phyloP scores from a whole-genome alignment of 345 rosid species.

The Camelina sativa region DNA sequence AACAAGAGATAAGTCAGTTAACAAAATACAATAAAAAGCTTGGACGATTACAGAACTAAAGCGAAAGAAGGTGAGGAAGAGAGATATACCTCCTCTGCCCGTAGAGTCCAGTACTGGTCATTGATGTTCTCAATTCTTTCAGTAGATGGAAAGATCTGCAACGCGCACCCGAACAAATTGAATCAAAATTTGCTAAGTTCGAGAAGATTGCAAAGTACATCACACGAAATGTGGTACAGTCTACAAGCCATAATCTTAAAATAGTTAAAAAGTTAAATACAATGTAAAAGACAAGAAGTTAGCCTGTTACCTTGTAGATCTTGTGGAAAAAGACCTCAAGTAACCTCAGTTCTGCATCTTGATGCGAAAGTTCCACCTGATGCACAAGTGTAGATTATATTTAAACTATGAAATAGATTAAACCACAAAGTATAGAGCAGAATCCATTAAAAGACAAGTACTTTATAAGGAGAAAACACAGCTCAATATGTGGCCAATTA shows the following conservation, averaged over 20 bases:
- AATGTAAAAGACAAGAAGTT: conserved; percentile 20
- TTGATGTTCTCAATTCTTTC: conserved; percentile 96
- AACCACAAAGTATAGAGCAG: conserved; percentile 14
- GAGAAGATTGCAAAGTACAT: conserved; percentile 14
- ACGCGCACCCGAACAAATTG: conserved; percentile 20
- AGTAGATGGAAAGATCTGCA: conserved; percentile 80
- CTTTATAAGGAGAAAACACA: conserved; percentile 1
- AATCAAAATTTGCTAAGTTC: conserved; percentile 17
- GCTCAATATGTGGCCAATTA: background rate
- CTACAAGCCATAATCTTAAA: conserved; percentile 18
- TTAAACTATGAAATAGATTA: conserved; percentile 5
- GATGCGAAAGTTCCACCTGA: conserved; percentile 93
- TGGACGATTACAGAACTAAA: conserved; percentile 22
- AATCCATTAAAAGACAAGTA: conserved; percentile 18
- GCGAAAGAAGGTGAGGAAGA: conserved; percentile 27
- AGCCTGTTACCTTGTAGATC: conserved; percentile 81
- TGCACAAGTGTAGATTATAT: conserved; percentile 34
- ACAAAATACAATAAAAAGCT: conserved; percentile 5
- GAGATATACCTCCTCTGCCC: conserved; percentile 89
- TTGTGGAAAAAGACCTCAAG: conserved; percentile 95
- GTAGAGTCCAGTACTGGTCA: conserved; percentile 97
- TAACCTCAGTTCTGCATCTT: conserved; percentile 88
- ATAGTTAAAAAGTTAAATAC: background rate
- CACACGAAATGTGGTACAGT: background rate
- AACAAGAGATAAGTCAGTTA: background rate